Evolutionary conservation across 306 rosid species (phyloP).

Genomic region (Castanopsis chinensis): DNA sequence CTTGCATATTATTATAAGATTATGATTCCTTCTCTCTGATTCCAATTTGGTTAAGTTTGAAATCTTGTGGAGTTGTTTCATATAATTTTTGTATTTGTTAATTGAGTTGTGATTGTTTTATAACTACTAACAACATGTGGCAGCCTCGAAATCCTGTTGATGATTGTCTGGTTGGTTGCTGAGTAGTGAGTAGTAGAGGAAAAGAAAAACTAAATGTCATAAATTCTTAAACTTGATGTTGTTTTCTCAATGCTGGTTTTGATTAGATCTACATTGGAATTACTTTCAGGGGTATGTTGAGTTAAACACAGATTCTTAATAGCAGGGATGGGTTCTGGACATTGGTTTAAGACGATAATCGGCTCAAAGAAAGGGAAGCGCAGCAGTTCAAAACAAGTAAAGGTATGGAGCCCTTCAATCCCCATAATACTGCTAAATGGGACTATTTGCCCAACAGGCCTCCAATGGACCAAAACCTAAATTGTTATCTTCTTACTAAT

Average conservation of each 20-base stretch:
- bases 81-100: background rate
- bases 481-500: background rate
- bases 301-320: conserved; percentile 26
- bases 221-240: conserved; percentile 5
- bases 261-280: conserved; percentile 4
- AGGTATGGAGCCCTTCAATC: conserved; percentile 46
- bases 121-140: background rate
- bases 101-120: conserved; percentile 3
- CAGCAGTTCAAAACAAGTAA: conserved; percentile 61
- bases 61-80: background rate
- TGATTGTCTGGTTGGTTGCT: conserved; percentile 9
- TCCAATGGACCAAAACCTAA: background rate
- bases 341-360: conserved; percentile 78
- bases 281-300: conserved; percentile 46
- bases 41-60: background rate
- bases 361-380: conserved; percentile 56
- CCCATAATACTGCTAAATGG: conserved; percentile 1
- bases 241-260: conserved; percentile 30
- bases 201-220: background rate
- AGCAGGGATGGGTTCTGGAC: conserved; percentile 80
- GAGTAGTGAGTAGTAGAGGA: background rate
- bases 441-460: no score
- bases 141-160: background rate
- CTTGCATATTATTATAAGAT: background rate
- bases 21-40: background rate